Evolutionary conservation across 2,329 filamentous ascomycete genomes (phyloP).

Genomic region (Colletotrichum siamense): DNA sequence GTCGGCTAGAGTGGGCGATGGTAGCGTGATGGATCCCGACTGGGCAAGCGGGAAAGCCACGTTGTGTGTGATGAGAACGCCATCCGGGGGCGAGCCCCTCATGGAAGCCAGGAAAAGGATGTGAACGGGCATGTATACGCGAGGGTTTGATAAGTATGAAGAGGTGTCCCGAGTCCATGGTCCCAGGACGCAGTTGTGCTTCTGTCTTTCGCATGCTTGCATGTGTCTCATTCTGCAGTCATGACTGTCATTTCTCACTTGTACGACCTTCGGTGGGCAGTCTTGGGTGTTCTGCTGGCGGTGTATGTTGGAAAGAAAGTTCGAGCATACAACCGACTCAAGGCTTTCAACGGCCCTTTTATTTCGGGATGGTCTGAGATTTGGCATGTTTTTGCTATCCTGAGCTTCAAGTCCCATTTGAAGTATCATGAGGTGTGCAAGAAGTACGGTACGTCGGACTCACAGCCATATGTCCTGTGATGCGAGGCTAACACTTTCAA

Average conservation of each 20-base stretch:
- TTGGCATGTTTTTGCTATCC: conserved; percentile 2
- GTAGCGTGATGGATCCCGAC: neutral
- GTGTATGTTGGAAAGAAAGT: neutral
- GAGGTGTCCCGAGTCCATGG: neutral
- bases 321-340: conserved; percentile 7
- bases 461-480: no score
- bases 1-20: neutral
- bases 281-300: neutral
- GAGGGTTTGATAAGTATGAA: neutral
- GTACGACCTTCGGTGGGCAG: conserved; percentile 4
- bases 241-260: neutral
- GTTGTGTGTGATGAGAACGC: neutral
- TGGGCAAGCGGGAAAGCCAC: neutral
- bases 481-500: neutral
- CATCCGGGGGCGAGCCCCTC: neutral
- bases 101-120: neutral
- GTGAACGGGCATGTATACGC: neutral
- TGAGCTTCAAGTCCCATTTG: conserved; percentile 17
- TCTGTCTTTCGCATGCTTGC: neutral
- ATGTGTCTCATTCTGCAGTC: neutral
- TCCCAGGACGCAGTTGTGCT: neutral
- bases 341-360: conserved; percentile 6
- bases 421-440: conserved; percentile 8
- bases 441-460: conserved; percentile 3
- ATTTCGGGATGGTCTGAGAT: neutral